phyloP scores from a whole-genome alignment of 306 rosid genomes.

The Alnus glutinosa region DNA sequence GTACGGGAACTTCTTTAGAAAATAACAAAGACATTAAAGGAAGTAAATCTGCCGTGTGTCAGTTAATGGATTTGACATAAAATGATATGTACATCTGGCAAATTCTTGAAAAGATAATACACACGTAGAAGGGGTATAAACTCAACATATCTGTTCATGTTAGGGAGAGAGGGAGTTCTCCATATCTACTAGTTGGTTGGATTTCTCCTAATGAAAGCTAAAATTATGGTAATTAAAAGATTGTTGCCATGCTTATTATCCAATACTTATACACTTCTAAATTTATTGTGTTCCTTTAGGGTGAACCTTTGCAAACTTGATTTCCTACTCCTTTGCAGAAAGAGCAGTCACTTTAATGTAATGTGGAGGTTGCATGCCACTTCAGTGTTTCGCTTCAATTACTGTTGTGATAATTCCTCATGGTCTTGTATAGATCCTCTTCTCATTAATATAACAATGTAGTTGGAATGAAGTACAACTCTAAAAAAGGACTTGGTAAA shows the following conservation, averaged over 20 bases:
- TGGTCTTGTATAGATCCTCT: background rate
- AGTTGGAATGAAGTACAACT: background rate
- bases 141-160: background rate
- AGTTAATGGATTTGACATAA: background rate
- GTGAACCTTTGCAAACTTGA: background rate
- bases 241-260: background rate
- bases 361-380: background rate
- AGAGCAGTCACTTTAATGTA: background rate
- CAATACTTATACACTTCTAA: background rate
- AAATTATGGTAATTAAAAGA: background rate
- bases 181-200: background rate
- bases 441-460: background rate
- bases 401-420: background rate
- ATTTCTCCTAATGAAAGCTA: background rate
- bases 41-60: background rate
- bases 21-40: background rate
- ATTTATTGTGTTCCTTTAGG: background rate
- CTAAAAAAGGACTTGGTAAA: background rate
- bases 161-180: background rate
- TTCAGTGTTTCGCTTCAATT: background rate
- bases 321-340: background rate
- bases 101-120: background rate
- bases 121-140: background rate
- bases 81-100: background rate
- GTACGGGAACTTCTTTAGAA: background rate